These are phyloP conservation scores for Amaranthus palmeri DNA, from an alignment of 148 eudicot species.

Conservation along the genomic window DNA sequence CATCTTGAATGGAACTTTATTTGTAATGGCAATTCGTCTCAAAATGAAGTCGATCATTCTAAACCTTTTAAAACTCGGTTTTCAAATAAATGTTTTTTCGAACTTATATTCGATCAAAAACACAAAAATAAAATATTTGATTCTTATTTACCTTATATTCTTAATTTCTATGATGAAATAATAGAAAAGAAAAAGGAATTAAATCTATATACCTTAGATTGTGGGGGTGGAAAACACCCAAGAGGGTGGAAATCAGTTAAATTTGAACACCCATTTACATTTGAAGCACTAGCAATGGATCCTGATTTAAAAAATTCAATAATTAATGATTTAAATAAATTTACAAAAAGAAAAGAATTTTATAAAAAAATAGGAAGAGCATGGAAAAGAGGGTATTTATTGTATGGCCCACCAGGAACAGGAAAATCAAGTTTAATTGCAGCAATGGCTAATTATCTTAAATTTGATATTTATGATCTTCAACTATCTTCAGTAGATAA, in stretches of 20 bases:
- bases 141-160: slow-evolving; percentile 26
- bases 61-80: neutral
- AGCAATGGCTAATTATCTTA: slow-evolving; percentile 39
- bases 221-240: neutral
- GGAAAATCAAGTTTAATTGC: slow-evolving; percentile 42
- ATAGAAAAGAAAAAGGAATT: slow-evolving; percentile 21
- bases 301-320: slow-evolving; percentile 21
- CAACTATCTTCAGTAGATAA: slow-evolving; percentile 25
- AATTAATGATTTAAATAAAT: slow-evolving; percentile 33
- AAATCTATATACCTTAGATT: slow-evolving; percentile 18
- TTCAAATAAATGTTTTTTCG: slow-evolving; percentile 12
- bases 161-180: slow-evolving; percentile 21
- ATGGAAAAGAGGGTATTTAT: slow-evolving; percentile 38
- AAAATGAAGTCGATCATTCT: slow-evolving; percentile 4
- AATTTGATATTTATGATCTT: slow-evolving; percentile 34
- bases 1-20: slow-evolving; percentile 21
- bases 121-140: slow-evolving; percentile 25
- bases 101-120: slow-evolving; percentile 16
- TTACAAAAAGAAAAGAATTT: slow-evolving; percentile 28
- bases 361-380: slow-evolving; percentile 32
- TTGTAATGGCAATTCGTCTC: neutral
- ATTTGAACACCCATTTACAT: slow-evolving; percentile 36
- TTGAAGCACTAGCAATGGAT: slow-evolving; percentile 33
- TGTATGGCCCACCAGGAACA: slow-evolving; percentile 44
- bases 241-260: slow-evolving; percentile 25